Evolutionary conservation across 2,329 filamentous ascomycete species (phyloP), one percentile per base, ranked within the genome.

Genomic region (Massarina eburnea): DNA sequence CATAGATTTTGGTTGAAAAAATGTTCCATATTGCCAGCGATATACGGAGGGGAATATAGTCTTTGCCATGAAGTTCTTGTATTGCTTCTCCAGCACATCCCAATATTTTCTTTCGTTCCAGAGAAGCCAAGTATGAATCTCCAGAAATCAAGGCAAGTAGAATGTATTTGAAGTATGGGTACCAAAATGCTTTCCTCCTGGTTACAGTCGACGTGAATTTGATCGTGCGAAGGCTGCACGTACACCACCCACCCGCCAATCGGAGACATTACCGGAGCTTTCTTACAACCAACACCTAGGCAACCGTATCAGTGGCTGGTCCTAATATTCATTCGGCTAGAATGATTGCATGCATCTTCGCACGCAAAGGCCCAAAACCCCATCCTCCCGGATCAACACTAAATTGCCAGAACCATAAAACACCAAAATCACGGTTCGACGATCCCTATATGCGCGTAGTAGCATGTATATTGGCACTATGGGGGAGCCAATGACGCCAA

Each of bases 11-110:
- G 14, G 51, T 46, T 26, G 29, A 45, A 39, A 48, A 44, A 44
- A 22, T 14, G 52, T 44, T 55, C 14, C 45, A 15, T 24, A 51
- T 37, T 47, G 12, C 20, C 33, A 39, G 52, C 12, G 51, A 45
- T 20, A 38, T 69, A 71, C 68, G 64, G 26, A 63, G 54, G 45
- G 71, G 65, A 18, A 70, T 55, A 68, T 63, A 72, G 49, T 62
- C 51, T 55, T 70, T 71, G 34, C 39, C 44, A 52, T 71, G 66
- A 43, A 72, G 55, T 41, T 73, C 62, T 59, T 61, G 46, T 47
- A 73, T 60, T 43, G 66, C 68, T 45, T 70, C 60, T 58, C 54
- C 63, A 38, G 57, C 51, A 34, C 51, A 35, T 55, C 55, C 60
- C 58, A 73, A 47, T 22, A 72, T 67, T 46, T 62, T 68, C 48